Base-by-base conservation (phyloP, 2,329 filamentous ascomycete genomes). In the Geosmithia flava region DNA sequence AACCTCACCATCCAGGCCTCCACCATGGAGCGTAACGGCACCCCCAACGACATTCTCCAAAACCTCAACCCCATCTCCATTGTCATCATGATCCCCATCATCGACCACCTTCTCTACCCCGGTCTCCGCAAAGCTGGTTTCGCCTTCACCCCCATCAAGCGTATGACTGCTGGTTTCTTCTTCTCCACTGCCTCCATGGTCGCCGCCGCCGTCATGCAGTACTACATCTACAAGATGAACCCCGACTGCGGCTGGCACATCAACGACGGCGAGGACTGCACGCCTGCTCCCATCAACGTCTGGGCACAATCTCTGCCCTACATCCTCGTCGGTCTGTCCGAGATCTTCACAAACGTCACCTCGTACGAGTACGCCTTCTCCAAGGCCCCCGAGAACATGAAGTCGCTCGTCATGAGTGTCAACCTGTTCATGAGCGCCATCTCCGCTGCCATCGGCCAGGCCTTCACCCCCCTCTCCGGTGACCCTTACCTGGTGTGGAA, bases 341-440 rank as follows among this genome's bases (percentile, higher is more conserved):
- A 77, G 62, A 72, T 76, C 48, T 70, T 76, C 54, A 68, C 72
- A 53, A 74, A 74, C 56, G 71, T 76, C 50, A 75, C 74, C 16
- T 80, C 80, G 1, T 78, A 85, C 53, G 85, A 88, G 60, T 87
- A 87, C 53, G 85, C 85, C 33, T 89, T 81, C 68, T 82, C 81
- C 61, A 87, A 87, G 65, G 83, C 84, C 0, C 85, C 85, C 23
- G 78, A 76, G 58, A 88, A 87, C 68, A 90, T 90, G 85, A 81
- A 83, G 54, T 85, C 81, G 1, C 71, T 89, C n/a, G 83, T 90
- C 56, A 73, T 76, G 63, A 76, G 78, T 19, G 70, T 88, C 56
- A 81, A 81, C 58, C 71, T 87, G 40, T 81, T 85, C 68, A 87
- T 79, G 73, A 81, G 72, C 29, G 84, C 83, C 49, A 71, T 89